phyloP scores from a whole-genome alignment of 108 stramenopile species.

The Mayamaea pseudoterrestris region DNA sequence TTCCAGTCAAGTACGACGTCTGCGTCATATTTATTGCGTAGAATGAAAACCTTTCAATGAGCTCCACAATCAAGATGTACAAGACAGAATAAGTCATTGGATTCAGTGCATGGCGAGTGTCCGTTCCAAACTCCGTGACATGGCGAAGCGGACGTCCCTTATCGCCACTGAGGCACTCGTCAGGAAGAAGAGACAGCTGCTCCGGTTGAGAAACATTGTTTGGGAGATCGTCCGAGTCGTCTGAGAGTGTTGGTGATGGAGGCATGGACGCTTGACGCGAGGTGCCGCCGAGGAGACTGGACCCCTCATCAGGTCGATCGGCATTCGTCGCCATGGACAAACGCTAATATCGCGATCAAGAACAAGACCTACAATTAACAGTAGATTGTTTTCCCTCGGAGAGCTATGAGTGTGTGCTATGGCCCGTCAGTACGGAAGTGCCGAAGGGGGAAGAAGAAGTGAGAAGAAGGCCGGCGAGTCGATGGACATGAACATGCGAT shows the following conservation, averaged over 20 bases:
- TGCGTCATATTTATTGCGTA: slow-evolving; percentile 80
- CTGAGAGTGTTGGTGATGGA: background rate
- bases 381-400: no score
- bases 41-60: slow-evolving; percentile 74
- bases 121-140: slow-evolving; percentile 35
- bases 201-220: slow-evolving; percentile 17
- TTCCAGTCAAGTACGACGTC: slow-evolving; percentile 70
- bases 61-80: slow-evolving; percentile 67
- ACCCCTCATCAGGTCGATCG: no score
- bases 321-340: no score
- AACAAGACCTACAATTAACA: no score
- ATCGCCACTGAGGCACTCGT: slow-evolving; percentile 22
- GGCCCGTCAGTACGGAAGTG: no score
- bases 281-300: no score
- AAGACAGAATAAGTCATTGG: slow-evolving; percentile 67
- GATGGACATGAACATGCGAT: no score
- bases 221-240: slow-evolving; percentile 14
- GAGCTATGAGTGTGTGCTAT: no score
- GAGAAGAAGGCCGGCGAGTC: no score
- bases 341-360: no score
- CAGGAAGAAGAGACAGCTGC: slow-evolving; percentile 21
- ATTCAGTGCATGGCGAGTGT: slow-evolving; percentile 27
- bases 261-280: background rate
- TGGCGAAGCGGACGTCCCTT: slow-evolving; percentile 45
- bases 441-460: no score